These are phyloP conservation scores for sunflower (Helianthus annuus) DNA, from an alignment of 129 eudicot genomes.

Conservation along the genomic window HanXRQr2.0-SUNRISE NC_035443.2:175772921-175773420, in stretches of 20 bases:
- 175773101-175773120: conserved; percentile 52
- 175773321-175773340: too few relatives aligned
- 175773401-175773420: too few relatives aligned
- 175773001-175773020: conserved; percentile 38
- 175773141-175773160: conserved; percentile 61
- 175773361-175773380: too few relatives aligned
- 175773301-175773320: too few relatives aligned
- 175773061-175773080: conserved; percentile 58
- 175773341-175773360: too few relatives aligned
- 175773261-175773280: too few relatives aligned
- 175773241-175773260: too few relatives aligned
- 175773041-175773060: conserved; percentile 49
- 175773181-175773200: conserved; percentile 64
- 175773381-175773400: too few relatives aligned
- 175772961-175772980: conserved; percentile 31
- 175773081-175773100: conserved; percentile 47
- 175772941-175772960: conserved; percentile 36
- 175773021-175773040: conserved; percentile 44
- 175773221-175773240: neutral
- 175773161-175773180: conserved; percentile 62
- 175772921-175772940: neutral
- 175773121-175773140: conserved; percentile 45
- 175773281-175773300: too few relatives aligned
- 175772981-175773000: conserved; percentile 32
- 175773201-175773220: conserved; percentile 37